These are phyloP conservation scores for Hypomyces perniciosus DNA, from an alignment of 2,329 filamentous ascomycete genomes.

Conservation along the genomic window DNA sequence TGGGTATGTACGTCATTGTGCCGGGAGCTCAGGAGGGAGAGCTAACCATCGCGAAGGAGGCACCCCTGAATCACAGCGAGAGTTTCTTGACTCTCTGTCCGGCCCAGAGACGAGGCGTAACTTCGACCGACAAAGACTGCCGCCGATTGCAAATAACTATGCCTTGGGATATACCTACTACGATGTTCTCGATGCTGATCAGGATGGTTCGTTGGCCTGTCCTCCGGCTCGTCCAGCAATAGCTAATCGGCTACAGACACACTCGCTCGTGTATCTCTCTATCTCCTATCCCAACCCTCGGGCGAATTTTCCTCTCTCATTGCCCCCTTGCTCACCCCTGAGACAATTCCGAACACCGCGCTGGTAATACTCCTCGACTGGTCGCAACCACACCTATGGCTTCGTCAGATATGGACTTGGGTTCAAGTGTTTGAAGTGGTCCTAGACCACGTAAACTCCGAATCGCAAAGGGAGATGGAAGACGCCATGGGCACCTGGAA, in stretches of 20 bases:
- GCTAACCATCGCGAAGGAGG: conserved; percentile 54
- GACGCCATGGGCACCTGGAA: conserved; percentile 78
- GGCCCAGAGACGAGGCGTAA: conserved; percentile 47
- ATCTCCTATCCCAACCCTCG: conserved; percentile 81
- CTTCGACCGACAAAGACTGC: conserved; percentile 55
- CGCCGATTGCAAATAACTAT: conserved; percentile 85
- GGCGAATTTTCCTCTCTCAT: conserved; percentile 77
- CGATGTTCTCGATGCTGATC: conserved; percentile 87
- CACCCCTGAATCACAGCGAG: conserved; percentile 73
- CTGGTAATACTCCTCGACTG: conserved; percentile 92
- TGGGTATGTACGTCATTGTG: conserved; percentile 51
- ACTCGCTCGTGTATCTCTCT: conserved; percentile 80
- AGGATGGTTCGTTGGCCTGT: conserved; percentile 64
- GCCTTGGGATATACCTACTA: conserved; percentile 93
- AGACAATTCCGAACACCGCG: conserved; percentile 78
- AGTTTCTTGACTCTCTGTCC: conserved; percentile 67
- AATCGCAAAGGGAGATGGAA: conserved; percentile 78
- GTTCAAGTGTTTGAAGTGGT: conserved; percentile 75
- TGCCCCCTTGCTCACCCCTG: conserved; percentile 74
- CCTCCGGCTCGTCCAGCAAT: neutral
- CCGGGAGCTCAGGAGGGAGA: conserved; percentile 7
- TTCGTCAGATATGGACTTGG: conserved; percentile 85
- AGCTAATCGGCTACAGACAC: conserved; percentile 57
- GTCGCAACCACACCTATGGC: conserved; percentile 89
- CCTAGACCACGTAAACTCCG: conserved; percentile 64